phyloP scores from a whole-genome alignment of 306 rosid genomes.

The Abrus precatorius region DNA sequence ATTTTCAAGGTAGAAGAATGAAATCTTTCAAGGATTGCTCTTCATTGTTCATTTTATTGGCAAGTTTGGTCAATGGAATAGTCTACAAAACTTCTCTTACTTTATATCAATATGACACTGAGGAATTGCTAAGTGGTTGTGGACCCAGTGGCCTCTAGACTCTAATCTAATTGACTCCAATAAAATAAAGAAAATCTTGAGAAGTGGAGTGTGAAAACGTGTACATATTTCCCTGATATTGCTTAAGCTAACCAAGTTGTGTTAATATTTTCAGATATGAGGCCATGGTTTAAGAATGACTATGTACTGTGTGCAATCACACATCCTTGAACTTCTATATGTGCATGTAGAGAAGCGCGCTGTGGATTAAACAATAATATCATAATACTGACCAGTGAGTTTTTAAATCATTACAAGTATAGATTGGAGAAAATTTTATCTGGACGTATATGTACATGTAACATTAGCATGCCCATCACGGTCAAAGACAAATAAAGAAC shows the following conservation, averaged over 20 bases:
- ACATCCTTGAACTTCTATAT: not conserved
- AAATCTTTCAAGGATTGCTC: slow-evolving; percentile 43
- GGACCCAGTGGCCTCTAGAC: not conserved
- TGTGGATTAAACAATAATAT: not conserved
- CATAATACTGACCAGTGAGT: not conserved
- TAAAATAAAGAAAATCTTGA: not conserved
- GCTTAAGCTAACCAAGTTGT: not conserved
- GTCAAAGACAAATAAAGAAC: too few species aligned
- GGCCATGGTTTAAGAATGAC: not conserved
- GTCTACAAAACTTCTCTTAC: slow-evolving; percentile 12
- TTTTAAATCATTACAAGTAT: not conserved
- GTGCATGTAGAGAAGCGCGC: not conserved
- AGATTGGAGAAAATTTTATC: not conserved
- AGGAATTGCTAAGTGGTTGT: not conserved
- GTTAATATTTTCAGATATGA: not conserved
- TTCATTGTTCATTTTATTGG: slow-evolving; percentile 46
- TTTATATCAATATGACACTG: not conserved
- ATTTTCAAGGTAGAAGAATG: slow-evolving; percentile 48
- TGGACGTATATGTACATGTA: not conserved
- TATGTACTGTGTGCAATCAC: not conserved
- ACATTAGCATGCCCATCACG: too few species aligned
- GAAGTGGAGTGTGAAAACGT: not conserved
- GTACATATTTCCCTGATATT: not conserved
- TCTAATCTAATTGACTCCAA: not conserved
- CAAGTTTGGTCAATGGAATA: slow-evolving; percentile 42